Evolutionary conservation across 495 filamentous ascomycete species (phyloP).

Genomic region (Aspergillus incahuasiensis): DNA sequence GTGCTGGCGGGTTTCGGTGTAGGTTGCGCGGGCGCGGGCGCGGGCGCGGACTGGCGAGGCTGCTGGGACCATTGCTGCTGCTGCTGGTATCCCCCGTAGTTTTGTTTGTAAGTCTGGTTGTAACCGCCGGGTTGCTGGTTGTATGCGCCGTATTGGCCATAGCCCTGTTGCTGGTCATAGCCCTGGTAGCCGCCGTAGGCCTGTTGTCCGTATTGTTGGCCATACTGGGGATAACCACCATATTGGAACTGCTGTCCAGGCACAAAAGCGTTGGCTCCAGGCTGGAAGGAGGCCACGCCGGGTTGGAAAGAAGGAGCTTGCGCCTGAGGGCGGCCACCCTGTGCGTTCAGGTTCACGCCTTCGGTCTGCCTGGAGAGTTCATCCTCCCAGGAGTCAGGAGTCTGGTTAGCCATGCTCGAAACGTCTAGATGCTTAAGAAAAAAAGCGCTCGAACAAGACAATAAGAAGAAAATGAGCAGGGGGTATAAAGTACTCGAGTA

Average conservation of each 20-base stretch:
- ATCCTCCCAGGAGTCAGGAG: slow-evolving; percentile 92
- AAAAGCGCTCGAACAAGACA: slow-evolving; percentile 22
- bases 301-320: slow-evolving; percentile 55
- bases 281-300: slow-evolving; percentile 75
- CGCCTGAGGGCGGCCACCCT: slow-evolving; percentile 67
- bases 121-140: slow-evolving; percentile 36
- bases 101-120: slow-evolving; percentile 31
- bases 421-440: slow-evolving; percentile 23
- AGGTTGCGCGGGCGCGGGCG: slow-evolving; percentile 29
- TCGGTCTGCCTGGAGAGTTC: slow-evolving; percentile 86
- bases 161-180: slow-evolving; percentile 39
- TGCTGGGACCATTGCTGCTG: slow-evolving; percentile 54
- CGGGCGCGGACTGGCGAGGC: slow-evolving; percentile 52
- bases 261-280: slow-evolving; percentile 69
- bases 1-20: slow-evolving; percentile 38
- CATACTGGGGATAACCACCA: slow-evolving; percentile 51
- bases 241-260: slow-evolving; percentile 62
- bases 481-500: not conserved
- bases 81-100: slow-evolving; percentile 37
- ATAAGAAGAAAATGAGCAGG: not conserved
- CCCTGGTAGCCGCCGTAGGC: slow-evolving; percentile 37
- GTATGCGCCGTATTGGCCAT: slow-evolving; percentile 43
- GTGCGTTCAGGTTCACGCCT: slow-evolving; percentile 72
- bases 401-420: slow-evolving; percentile 68
- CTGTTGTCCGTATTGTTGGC: slow-evolving; percentile 26